phyloP scores from a whole-genome alignment of 371 early-diverging fungal genomes.

The Apophysomyces trapeziformis region DNA sequence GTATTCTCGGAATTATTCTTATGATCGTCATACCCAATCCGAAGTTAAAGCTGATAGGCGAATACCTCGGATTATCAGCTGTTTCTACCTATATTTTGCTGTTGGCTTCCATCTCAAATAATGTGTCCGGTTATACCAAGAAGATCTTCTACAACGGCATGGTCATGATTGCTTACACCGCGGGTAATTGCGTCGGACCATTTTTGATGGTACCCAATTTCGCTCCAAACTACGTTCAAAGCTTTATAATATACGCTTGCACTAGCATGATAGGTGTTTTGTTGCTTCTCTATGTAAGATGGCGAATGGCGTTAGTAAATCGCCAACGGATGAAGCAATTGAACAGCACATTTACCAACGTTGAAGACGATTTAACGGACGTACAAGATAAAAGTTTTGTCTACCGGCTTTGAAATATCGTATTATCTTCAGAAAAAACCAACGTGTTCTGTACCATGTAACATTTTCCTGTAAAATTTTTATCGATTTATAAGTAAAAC shows the following conservation, averaged over 20 bases:
- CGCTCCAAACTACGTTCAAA: conserved; percentile 36
- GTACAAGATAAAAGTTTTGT: conserved; percentile 27
- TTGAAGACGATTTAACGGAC: conserved; percentile 31
- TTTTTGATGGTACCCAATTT: conserved; percentile 28
- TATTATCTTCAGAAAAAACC: no score
- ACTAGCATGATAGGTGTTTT: conserved; percentile 25
- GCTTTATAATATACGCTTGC: conserved; percentile 31
- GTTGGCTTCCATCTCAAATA: conserved; percentile 31
- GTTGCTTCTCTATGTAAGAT: conserved; percentile 25
- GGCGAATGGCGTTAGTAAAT: conserved; percentile 26
- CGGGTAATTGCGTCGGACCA: conserved; percentile 31
- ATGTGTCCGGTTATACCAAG: conserved; percentile 40
- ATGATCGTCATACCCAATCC: conserved; percentile 28
- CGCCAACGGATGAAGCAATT: conserved; percentile 10
- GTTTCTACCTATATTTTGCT: conserved; percentile 29
- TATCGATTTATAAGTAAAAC: no score
- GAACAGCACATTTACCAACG: conserved; percentile 17
- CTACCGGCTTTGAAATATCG: conserved; percentile 24
- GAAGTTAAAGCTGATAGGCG: conserved; percentile 32
- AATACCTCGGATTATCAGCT: conserved; percentile 31
- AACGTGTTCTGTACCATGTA: no score
- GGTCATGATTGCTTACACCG: conserved; percentile 31
- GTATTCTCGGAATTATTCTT: conserved; percentile 32
- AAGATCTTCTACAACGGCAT: conserved; percentile 32
- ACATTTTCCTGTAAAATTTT: no score